Evolutionary conservation across 1,139 yeast species (phyloP).

Genomic region (Pichia sp.): DNA sequence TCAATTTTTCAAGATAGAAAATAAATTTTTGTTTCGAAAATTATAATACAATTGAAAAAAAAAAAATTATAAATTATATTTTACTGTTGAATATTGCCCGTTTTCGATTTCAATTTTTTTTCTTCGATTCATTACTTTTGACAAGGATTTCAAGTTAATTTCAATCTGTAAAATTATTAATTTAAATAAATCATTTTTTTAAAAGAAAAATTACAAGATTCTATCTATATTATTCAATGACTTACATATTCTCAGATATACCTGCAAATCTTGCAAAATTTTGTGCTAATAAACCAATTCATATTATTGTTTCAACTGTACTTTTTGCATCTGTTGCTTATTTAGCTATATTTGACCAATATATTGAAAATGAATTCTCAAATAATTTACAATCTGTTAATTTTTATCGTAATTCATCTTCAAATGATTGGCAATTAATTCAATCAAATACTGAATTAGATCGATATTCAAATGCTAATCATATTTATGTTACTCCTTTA

Average conservation of each 20-base stretch:
- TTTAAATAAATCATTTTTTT: no score
- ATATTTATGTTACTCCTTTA: slow-evolving; percentile 48
- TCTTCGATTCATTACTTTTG: no score
- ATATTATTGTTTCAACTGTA: slow-evolving; percentile 69
- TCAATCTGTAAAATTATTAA: no score
- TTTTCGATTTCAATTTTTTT: no score
- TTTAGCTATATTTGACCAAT: slow-evolving; percentile 74
- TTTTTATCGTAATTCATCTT: slow-evolving; percentile 7
- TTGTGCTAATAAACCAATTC: slow-evolving; percentile 85
- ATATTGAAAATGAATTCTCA: slow-evolving; percentile 35
- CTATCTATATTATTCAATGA: slow-evolving; percentile 5
- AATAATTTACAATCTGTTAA: slow-evolving; percentile 6
- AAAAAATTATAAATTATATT: no score
- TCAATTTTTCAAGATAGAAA: no score
- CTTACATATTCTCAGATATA: slow-evolving; percentile 20
- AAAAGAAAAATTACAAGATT: no score
- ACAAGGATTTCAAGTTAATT: no score
- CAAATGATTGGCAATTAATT: slow-evolving; percentile 9
- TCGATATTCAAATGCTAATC: slow-evolving; percentile 21
- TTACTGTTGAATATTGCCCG: no score
- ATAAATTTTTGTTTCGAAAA: no score
- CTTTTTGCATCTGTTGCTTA: slow-evolving; percentile 78
- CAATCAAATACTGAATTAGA: slow-evolving; percentile 8
- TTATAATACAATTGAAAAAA: no score
- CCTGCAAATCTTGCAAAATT: slow-evolving; percentile 48